phyloP scores from a whole-genome alignment of 2,329 filamentous ascomycete species.

The Phialophora chinensis region DNA sequence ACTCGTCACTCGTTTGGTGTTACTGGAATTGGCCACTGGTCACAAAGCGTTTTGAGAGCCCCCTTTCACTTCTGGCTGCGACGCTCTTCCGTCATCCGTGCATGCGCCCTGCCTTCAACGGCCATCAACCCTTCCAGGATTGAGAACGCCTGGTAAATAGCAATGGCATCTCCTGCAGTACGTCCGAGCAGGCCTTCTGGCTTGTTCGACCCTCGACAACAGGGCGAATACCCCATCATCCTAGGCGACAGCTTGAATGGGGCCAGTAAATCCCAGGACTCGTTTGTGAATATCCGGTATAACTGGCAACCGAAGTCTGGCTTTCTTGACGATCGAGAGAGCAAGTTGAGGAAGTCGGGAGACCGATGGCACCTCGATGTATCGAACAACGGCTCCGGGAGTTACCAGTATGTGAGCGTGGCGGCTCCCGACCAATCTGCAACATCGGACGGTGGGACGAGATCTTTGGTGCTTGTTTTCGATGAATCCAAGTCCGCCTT shows the following conservation, averaged over 20 bases:
- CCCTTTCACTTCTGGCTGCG: neutral
- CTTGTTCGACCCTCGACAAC: slow-evolving; percentile 36
- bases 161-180: slow-evolving; percentile 34
- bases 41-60: neutral
- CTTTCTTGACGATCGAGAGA: slow-evolving; percentile 31
- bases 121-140: neutral
- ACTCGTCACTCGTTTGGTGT: neutral
- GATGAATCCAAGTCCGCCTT: slow-evolving; percentile 76
- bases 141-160: neutral
- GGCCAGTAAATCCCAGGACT: slow-evolving; percentile 38
- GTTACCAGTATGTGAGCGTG: slow-evolving; percentile 26
- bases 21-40: neutral
- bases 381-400: slow-evolving; percentile 17
- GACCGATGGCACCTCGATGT: slow-evolving; percentile 31
- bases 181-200: slow-evolving; percentile 28
- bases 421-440: slow-evolving; percentile 6
- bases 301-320: slow-evolving; percentile 53
- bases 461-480: slow-evolving; percentile 67
- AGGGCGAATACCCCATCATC: slow-evolving; percentile 54
- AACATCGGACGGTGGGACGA: slow-evolving; percentile 40
- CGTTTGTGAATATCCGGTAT: slow-evolving; percentile 52
- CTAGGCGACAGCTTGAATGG: slow-evolving; percentile 51
- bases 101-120: neutral
- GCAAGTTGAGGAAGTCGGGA: slow-evolving; percentile 31
- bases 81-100: neutral